Conservation (phyloP, 345 rosid species). For the Punica granatum region DNA sequence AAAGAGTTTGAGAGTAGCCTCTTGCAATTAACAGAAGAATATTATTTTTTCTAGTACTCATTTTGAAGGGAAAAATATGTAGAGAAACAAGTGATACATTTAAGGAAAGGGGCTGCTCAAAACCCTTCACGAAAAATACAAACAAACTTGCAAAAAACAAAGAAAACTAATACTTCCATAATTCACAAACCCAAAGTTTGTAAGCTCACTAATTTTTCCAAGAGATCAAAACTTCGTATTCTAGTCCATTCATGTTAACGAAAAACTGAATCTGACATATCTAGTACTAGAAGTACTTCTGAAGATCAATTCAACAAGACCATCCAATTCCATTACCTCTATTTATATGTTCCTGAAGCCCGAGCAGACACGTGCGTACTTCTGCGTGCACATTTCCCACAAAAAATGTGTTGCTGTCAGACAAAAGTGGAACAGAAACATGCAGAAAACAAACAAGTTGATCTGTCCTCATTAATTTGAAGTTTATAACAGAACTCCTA, state of each 20-base stretch:
- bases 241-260: neutral
- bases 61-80: neutral
- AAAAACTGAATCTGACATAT: neutral
- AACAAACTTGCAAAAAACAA: neutral
- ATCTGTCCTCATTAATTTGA: neutral
- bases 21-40: neutral
- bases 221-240: neutral
- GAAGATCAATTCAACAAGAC: neutral
- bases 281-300: neutral
- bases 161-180: neutral
- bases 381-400: constrained; percentile 21
- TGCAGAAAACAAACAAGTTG: neutral
- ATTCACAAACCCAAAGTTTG: neutral
- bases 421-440: neutral
- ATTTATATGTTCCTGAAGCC: constrained; percentile 43
- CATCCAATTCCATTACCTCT: constrained; percentile 31
- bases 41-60: neutral
- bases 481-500: neutral
- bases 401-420: constrained; percentile 5
- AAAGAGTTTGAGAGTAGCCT: neutral
- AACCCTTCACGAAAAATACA: neutral
- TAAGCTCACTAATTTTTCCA: neutral
- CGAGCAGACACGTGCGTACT: constrained; percentile 45
- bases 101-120: neutral
- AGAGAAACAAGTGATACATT: neutral